Conservation (phyloP, 305 asterid species). For the Fraxinus latifolia region DNA sequence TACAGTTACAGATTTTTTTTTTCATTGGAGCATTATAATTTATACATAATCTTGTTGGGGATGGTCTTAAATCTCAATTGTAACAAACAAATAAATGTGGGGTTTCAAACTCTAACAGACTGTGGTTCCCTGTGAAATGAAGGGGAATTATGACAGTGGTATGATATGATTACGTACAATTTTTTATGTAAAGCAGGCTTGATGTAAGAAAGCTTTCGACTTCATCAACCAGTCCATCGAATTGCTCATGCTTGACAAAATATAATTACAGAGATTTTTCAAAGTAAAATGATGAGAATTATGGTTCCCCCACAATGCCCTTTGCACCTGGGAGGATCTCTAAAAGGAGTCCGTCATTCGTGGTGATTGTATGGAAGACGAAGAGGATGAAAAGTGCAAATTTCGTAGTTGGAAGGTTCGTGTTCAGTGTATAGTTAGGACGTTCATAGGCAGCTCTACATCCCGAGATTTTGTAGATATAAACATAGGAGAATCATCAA, state of each 20-base stretch:
- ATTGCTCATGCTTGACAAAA: slow-evolving; percentile 11
- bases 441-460: neutral
- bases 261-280: neutral
- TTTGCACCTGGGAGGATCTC: too few relatives aligned
- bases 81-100: slow-evolving; percentile 18
- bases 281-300: slow-evolving; percentile 16
- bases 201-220: slow-evolving; percentile 28
- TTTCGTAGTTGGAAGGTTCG: neutral
- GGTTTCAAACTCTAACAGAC: neutral
- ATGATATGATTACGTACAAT: neutral
- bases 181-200: slow-evolving; percentile 17
- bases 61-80: slow-evolving; percentile 11
- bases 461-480: slow-evolving; percentile 16
- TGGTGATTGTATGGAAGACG: slow-evolving; percentile 16
- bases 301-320: too few relatives aligned
- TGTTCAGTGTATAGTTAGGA: neutral
- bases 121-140: slow-evolving; percentile 4
- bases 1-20: neutral
- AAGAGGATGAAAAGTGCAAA: slow-evolving; percentile 33
- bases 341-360: too few relatives aligned
- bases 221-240: neutral
- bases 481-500: neutral
- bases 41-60: slow-evolving; percentile 2
- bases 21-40: slow-evolving; percentile 9
- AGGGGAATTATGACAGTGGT: neutral